A percentile compares a stretch with the other conserved stretches of the same genome.
phyloP scores from a whole-genome alignment of 1,139 yeast species.

The Pneumocystis murina region DNA sequence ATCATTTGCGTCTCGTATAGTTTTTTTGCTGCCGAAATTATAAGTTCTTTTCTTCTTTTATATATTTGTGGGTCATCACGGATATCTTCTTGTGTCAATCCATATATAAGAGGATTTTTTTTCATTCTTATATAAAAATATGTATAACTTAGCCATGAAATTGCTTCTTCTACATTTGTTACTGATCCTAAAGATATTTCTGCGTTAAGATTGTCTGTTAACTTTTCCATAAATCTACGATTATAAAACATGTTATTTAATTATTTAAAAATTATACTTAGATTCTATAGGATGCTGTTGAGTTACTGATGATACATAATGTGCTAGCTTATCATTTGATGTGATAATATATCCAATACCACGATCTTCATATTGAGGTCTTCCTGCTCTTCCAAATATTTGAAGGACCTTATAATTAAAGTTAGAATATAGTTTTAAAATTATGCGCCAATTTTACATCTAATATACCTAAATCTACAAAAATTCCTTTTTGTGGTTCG shows the following conservation, averaged over 20 bases:
- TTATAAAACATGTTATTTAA: neutral
- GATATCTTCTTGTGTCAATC: conserved; percentile 78
- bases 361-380: conserved; percentile 86
- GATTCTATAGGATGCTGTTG: conserved; percentile 97
- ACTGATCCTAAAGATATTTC: conserved; percentile 93
- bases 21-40: conserved; percentile 63
- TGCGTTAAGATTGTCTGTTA: conserved; percentile 87
- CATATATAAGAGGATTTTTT: conserved; percentile 84
- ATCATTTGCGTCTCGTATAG: conserved; percentile 84
- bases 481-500: conserved; percentile 90
- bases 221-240: conserved; percentile 44
- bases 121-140: conserved; percentile 89
- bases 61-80: conserved; percentile 69
- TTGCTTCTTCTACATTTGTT: conserved; percentile 85
- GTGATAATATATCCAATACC: conserved; percentile 92
- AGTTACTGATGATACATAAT: conserved; percentile 69
- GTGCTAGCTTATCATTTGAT: conserved; percentile 64
- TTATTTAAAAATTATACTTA: neutral
- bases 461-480: conserved; percentile 80
- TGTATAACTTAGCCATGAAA: conserved; percentile 93
- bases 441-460: conserved; percentile 33
- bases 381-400: conserved; percentile 97
- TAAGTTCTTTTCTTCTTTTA: conserved; percentile 58
- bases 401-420: conserved; percentile 41
- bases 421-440: neutral